Evolutionary conservation across 208 protist genomes (phyloP).

Genomic region (Wallacemonas sp.): DNA sequence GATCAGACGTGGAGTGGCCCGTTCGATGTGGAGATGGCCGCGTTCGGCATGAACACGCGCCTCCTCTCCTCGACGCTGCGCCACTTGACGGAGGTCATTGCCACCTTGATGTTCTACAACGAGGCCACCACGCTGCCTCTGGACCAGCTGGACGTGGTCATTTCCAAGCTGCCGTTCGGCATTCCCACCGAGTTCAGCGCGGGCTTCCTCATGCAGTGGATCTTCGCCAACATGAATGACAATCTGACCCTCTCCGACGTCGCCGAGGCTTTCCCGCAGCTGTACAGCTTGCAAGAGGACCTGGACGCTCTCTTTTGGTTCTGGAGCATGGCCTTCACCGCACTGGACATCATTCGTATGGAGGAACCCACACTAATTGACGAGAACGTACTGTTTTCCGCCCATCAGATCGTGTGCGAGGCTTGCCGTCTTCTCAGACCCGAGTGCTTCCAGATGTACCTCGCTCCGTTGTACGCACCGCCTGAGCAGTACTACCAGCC

Average conservation of each 20-base stretch:
- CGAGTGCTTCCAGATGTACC: slow-evolving; percentile 20
- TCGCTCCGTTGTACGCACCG: not conserved
- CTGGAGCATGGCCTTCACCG: slow-evolving; percentile 66
- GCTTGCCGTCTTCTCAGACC: slow-evolving; percentile 48
- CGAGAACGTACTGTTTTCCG: slow-evolving; percentile 32
- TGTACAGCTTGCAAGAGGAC: slow-evolving; percentile 57
- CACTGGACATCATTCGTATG: slow-evolving; percentile 46
- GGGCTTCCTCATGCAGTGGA: slow-evolving; percentile 77
- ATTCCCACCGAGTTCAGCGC: slow-evolving; percentile 75
- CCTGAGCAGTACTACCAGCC: slow-evolving; percentile 25
- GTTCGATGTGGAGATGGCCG: slow-evolving; percentile 82
- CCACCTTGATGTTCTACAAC: slow-evolving; percentile 60
- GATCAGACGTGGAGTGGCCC: slow-evolving; percentile 68
- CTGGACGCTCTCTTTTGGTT: slow-evolving; percentile 82
- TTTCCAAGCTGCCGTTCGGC: slow-evolving; percentile 63
- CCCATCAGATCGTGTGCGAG: slow-evolving; percentile 36
- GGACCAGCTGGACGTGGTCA: slow-evolving; percentile 48
- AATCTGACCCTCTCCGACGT: slow-evolving; percentile 60
- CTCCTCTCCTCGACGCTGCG: slow-evolving; percentile 71
- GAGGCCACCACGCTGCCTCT: slow-evolving; percentile 49
- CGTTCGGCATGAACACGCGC: slow-evolving; percentile 76
- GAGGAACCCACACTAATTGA: slow-evolving; percentile 30
- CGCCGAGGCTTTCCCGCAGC: slow-evolving; percentile 53
- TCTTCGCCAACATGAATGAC: slow-evolving; percentile 52
- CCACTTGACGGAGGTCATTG: slow-evolving; percentile 69